Conservation (phyloP, 176 grass and related monocot genomes). For the Rhynchospora breviuscula region DNA sequence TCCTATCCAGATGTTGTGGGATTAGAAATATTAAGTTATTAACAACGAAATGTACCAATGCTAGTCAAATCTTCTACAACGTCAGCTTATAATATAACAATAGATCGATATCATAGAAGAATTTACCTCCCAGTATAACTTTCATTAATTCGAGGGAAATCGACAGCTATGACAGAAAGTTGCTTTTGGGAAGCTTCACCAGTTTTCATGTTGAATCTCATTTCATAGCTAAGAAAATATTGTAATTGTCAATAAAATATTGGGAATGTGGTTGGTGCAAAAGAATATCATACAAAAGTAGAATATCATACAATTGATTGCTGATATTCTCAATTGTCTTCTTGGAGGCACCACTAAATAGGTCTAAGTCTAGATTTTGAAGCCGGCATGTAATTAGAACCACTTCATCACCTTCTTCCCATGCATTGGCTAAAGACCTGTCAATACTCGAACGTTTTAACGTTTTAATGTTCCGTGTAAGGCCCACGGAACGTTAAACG, state of each 20-base stretch:
- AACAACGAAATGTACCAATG: not conserved
- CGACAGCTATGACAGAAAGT: too few species aligned
- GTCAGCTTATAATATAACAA: not conserved
- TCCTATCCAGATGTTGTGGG: conserved; percentile 25
- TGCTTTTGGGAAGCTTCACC: too few species aligned
- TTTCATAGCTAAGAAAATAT: conserved; percentile 50
- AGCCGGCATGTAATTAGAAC: conserved; percentile 21
- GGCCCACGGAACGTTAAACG: too few species aligned
- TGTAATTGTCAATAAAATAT: not conserved
- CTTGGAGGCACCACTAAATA: conserved; percentile 37
- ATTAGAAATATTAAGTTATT: not conserved
- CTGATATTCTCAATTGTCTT: conserved; percentile 54
- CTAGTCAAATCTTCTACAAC: not conserved
- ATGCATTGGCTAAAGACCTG: too few species aligned
- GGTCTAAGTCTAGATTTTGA: conserved; percentile 65
- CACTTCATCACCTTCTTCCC: too few species aligned
- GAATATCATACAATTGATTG: conserved; percentile 53
- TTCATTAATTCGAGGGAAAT: too few species aligned
- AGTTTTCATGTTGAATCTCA: conserved; percentile 21
- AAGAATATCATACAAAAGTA: not conserved
- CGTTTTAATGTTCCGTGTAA: too few species aligned
- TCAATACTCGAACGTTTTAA: too few species aligned
- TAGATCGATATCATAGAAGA: not conserved
- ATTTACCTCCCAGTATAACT: conserved; percentile 51
- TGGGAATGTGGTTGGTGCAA: not conserved